These are phyloP conservation scores for Phaeotremella fagi DNA, from an alignment of 768 basidiomycete genomes.

Conservation along the genomic window DNA sequence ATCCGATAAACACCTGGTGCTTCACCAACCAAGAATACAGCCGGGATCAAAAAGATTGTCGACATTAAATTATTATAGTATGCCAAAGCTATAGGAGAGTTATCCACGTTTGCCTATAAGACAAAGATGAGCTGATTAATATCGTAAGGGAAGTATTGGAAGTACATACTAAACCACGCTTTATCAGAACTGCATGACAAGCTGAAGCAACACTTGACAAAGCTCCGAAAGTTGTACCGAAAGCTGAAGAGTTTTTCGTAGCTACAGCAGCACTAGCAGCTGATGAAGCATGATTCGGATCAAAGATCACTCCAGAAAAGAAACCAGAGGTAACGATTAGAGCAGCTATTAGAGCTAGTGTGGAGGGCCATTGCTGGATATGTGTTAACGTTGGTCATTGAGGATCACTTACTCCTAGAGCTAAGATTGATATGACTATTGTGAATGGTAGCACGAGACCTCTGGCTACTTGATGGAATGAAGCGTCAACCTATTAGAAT, in stretches of 20 bases:
- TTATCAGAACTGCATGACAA: constrained; percentile 89
- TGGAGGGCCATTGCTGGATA: constrained; percentile 57
- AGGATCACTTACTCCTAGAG: constrained; percentile 58
- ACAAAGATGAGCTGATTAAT: too few species aligned
- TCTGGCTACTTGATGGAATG: constrained; percentile 69
- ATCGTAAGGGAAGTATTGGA: too few species aligned
- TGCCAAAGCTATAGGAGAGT: constrained; percentile 75
- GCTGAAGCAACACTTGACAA: constrained; percentile 81
- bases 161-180: constrained; percentile 62
- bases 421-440: constrained; percentile 73
- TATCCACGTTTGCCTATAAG: constrained; percentile 56
- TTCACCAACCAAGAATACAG: constrained; percentile 73
- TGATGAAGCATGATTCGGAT: constrained; percentile 49
- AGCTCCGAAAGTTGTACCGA: constrained; percentile 77
- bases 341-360: constrained; percentile 69
- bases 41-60: constrained; percentile 65
- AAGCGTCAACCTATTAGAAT: constrained; percentile 23
- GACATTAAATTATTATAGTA: constrained; percentile 90
- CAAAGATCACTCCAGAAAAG: constrained; percentile 80
- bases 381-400: not conserved
- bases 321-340: constrained; percentile 83
- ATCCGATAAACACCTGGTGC: constrained; percentile 60
- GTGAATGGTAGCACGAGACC: constrained; percentile 92
- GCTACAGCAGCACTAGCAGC: constrained; percentile 18
- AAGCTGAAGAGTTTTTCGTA: constrained; percentile 23